Conservation (phyloP, 768 basidiomycete genomes). For the Coprinopsis sp. region DNA sequence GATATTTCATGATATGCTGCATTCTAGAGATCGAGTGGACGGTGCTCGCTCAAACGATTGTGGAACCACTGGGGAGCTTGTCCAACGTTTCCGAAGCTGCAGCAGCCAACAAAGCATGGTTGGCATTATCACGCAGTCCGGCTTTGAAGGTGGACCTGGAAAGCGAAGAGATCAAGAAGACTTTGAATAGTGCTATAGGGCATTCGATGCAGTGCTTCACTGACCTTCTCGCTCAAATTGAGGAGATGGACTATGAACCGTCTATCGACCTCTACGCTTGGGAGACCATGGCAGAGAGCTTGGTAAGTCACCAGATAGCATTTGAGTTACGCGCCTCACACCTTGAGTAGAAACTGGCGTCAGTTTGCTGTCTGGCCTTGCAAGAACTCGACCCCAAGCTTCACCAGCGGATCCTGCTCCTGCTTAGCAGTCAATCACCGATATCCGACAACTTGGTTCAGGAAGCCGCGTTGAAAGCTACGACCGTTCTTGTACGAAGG, state of each 20-base stretch:
- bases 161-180: constrained; percentile 30
- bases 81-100: constrained; percentile 58
- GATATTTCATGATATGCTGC: constrained; percentile 88
- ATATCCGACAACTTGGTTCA: constrained; percentile 81
- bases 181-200: constrained; percentile 45
- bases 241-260: constrained; percentile 78
- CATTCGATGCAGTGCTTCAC: constrained; percentile 73
- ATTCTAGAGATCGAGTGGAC: constrained; percentile 85
- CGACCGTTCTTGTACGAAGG: constrained; percentile 82
- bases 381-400: constrained; percentile 65
- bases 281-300: constrained; percentile 88
- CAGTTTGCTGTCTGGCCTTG: constrained; percentile 72
- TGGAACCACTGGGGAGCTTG: constrained; percentile 26
- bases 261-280: constrained; percentile 83
- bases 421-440: constrained; percentile 79
- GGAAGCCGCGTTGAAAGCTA: constrained; percentile 85
- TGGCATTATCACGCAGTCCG: constrained; percentile 54
- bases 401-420: constrained; percentile 60
- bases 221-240: constrained; percentile 72
- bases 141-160: constrained; percentile 38
- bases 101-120: constrained; percentile 82
- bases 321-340: too few relatives aligned
- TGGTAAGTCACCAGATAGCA: constrained; percentile 50
- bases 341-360: constrained; percentile 68
- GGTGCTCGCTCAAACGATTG: constrained; percentile 66